Evolutionary conservation across 2,329 filamentous ascomycete species (phyloP), one percentile per base, ranked within the genome.

Genomic region (Geosmithia flava): DNA sequence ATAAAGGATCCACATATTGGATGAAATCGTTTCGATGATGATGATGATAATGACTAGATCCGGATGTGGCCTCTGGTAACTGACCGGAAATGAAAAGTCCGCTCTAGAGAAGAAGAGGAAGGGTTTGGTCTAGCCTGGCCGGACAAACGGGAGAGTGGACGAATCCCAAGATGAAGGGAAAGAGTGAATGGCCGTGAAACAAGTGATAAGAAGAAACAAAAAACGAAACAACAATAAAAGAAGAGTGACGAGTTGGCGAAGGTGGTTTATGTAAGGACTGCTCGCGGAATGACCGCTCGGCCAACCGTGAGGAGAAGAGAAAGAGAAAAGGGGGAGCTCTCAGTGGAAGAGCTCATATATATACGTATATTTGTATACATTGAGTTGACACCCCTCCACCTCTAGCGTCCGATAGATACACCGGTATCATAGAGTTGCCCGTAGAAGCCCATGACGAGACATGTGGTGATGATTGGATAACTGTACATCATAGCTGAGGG

Each of bases 291-390:
- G 51, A 55, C 53, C 48, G 19, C 43, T 46, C 51, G 51, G 53
- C 52, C 53, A 52, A 51, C 52, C 48, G 45, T 53, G 51, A 44
- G 45, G 48, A 13, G 45, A 30, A 42, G 41, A 47, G 8, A 46
- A 30, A 42, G 37, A 44, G 20, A 11, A 27, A 17, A 44, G 40
- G 15, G 17, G 29, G 29, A 41, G 20, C 29, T 20, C 19, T n/a
- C n/a, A n/a, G 44, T n/a, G 20, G 27, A 42, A 27, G 15, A 7
- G 13, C 6, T 42, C 41, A 42, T 45, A 47, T 29, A 42, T 47
- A 48, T 30, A 30, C 11, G 6, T 11, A 33, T 44, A 16, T 23
- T 45, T 37, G 29, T 8, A 50, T 39, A 39, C 20, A 23, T 33
- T 42, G n/a, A 15, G 20, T 41, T 5, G 7, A 5, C 49, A 20